Percentiles rank a stretch among this genome's conserved stretches.
phyloP scores from a whole-genome alignment of 2,329 filamentous ascomycete species.

The Verticillium tricorpus region DNA sequence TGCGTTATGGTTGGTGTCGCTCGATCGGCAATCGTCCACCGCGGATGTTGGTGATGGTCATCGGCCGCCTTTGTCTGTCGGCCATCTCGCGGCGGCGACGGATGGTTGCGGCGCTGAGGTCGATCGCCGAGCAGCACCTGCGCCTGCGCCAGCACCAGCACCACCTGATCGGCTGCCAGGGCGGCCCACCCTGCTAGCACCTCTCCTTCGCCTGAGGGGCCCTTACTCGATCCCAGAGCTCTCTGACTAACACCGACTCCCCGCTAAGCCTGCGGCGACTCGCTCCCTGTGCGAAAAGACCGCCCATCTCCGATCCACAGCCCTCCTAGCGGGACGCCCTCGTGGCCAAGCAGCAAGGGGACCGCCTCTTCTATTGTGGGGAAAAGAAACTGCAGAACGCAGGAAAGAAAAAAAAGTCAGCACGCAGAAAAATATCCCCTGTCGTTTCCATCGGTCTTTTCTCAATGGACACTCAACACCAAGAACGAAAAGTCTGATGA shows the following conservation, averaged over 20 bases:
- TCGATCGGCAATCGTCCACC: background rate
- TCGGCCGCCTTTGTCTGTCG: background rate
- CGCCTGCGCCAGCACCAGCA: too few relatives aligned
- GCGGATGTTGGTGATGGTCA: background rate
- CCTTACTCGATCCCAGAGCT: too few relatives aligned
- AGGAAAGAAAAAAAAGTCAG: conserved; percentile 1
- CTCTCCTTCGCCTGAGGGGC: too few relatives aligned
- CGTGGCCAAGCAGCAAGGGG: background rate
- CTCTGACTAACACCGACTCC: background rate
- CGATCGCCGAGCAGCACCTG: too few relatives aligned
- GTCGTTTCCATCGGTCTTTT: background rate
- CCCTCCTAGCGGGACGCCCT: background rate
- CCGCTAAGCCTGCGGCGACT: background rate
- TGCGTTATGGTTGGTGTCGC: background rate
- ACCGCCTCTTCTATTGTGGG: background rate
- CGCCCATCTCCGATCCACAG: background rate
- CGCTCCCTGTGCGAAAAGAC: background rate
- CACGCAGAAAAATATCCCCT: background rate
- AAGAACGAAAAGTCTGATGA: conserved; percentile 1
- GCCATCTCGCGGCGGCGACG: background rate
- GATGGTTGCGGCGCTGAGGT: background rate
- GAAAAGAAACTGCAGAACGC: background rate
- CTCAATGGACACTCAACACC: background rate
- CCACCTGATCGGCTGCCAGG: too few relatives aligned
- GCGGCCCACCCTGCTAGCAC: too few relatives aligned